Evolutionary conservation across 2,329 filamentous ascomycete genomes (phyloP), one percentile per base, ranked within the genome.

Genomic region (Penicillium palitans): DNA sequence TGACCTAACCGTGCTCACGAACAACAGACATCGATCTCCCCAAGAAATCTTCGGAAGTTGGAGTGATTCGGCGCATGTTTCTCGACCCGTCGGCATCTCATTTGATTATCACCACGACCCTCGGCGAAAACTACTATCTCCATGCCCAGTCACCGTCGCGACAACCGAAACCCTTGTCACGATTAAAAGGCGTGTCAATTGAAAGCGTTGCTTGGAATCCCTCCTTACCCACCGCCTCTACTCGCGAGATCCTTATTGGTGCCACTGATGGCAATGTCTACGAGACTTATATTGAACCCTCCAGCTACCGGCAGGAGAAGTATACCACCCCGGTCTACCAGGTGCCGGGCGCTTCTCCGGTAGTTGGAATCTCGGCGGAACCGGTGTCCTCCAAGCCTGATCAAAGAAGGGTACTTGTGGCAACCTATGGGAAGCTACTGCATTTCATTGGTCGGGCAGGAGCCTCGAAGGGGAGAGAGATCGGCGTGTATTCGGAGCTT

Each of bases 41-140:
- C 39, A 96, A 96, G 79, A 95, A 93, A 70, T 86, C 91, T 17
- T 89, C 91, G 39, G 93, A 99, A 74, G 85, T 95, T 59, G 95
- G 95, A 66, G 85, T 96, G 52, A 98, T 99, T 71, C 88, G 90
- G 67, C 91, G 90, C 79, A 91, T 99, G 85, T 99, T 99, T 79
- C 89, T 99, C 71, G 95, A 99, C 72, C 93, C 95, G 29, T 96
- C 93, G 12, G 95, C 95, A 29, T 97, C 92, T 6, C 95, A 99
- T 78, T 82, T 99, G 29, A 85, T 99, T 64, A 87, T 99, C 66
- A 92, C 90, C 72, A 99, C 95, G 3, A 89, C 91, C 6, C 85
- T 92, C 41, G 92, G 92, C 72, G 95, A 99, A 76, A 98, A 96
- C 78, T 99, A 93, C 80, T 99, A 99, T 76, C 89, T 99, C 10